Percentiles rank a stretch among this genome's conserved stretches.
Evolutionary conservation across 2,329 filamentous ascomycete genomes (phyloP).

Genomic region (Fusarium redolens): DNA sequence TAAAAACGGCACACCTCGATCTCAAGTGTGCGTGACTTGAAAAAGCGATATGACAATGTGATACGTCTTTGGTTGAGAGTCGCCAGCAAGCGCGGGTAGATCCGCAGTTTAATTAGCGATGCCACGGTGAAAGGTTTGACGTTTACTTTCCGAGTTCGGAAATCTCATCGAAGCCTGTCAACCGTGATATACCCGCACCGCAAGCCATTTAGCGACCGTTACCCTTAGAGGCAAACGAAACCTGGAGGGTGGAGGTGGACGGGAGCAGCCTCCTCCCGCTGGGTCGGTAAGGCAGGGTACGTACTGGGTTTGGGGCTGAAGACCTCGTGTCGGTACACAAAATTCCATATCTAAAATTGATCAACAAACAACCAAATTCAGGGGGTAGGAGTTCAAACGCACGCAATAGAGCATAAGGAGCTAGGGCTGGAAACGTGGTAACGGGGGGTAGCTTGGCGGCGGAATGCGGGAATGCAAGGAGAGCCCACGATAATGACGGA

Average conservation of each 20-base stretch:
- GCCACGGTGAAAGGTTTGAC: neutral
- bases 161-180: conserved; percentile 24
- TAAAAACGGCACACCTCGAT: neutral
- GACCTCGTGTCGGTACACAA: conserved; percentile 35
- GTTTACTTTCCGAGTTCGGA: conserved; percentile 36
- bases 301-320: conserved; percentile 33
- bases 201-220: conserved; percentile 32
- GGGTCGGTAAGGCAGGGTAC: conserved; percentile 17
- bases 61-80: conserved; percentile 11
- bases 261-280: conserved; percentile 27
- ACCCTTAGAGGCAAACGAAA: conserved; percentile 18
- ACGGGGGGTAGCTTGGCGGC: conserved; percentile 34
- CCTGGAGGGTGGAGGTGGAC: conserved; percentile 14
- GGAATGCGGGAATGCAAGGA: conserved; percentile 41
- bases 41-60: conserved; percentile 7
- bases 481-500: conserved; percentile 32
- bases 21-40: neutral
- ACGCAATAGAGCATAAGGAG: conserved; percentile 17
- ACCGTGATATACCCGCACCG: conserved; percentile 22
- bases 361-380: conserved; percentile 6
- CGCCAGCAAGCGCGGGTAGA: conserved; percentile 36
- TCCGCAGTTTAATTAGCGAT: conserved; percentile 33
- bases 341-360: conserved; percentile 18
- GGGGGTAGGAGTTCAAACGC: conserved; percentile 21
- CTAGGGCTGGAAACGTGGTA: conserved; percentile 41